Base-by-base conservation (phyloP, 257 asterid species). In the Jacaranda copaia region DNA sequence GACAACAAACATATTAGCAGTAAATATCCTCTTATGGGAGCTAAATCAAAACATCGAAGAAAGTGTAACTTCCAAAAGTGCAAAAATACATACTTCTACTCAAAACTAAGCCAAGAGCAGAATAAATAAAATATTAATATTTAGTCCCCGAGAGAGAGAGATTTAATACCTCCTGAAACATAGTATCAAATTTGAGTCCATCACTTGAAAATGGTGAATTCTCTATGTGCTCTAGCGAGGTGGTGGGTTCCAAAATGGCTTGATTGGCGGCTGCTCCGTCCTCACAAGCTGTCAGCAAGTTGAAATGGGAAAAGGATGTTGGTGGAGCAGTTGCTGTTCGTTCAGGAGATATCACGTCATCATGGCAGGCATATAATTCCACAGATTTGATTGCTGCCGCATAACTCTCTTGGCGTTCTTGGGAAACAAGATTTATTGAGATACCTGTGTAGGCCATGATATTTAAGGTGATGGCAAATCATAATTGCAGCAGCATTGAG, bases 271-370 rank as follows among this genome's bases (percentile, higher is more conserved):
- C 71, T 70, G 76, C 87, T 55, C 48, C 79, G 45, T 67, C 80
- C 55, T 85, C 97, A 19, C 84, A 89, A 55, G 84, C 52, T 80
- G 87, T 84, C 39, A 74, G 75, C 5, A 81, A 77, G 75, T 76
- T 53, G 56, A 85, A 66, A 59, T 69, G 82, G 56, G 87, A 69
- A 72, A 84, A 81, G 46, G 96, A 95, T 63, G 97, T 87, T 75
- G 82, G 85, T 53, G 96, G 96, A 81, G 92, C 95, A 73, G 87
- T 82, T 32, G 90, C 81, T 64, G 79, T 77, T 78, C 80, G 89
- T 72, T 86, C 86, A 6, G 18, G 68, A 72, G 81, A 70, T 35
- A 55, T 69, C 64, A 38, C 70, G 4, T 36, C 69, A 39, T 70
- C 83, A 62, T 68, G 72, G 71, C 68, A 13, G 45, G 12, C 43